Conservation (phyloP, 768 basidiomycete species). For the Mycena albidolilacea region DNA sequence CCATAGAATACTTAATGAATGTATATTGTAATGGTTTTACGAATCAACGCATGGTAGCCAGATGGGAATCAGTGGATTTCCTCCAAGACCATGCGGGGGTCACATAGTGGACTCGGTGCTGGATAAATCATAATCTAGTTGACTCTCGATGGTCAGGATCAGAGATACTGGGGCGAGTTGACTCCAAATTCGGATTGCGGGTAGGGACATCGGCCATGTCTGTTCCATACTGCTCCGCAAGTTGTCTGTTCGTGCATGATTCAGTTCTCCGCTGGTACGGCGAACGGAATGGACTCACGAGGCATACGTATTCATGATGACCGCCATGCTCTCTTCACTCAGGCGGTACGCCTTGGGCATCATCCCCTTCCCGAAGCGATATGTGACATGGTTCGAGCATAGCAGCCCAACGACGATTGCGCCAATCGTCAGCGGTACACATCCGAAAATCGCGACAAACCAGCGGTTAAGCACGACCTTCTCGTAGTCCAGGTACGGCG, state of each 20-base stretch:
- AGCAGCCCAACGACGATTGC: slow-evolving; percentile 68
- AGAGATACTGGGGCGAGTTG: not conserved
- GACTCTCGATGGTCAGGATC: not conserved
- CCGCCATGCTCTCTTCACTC: slow-evolving; percentile 69
- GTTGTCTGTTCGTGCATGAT: slow-evolving; percentile 56
- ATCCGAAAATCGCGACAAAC: slow-evolving; percentile 67
- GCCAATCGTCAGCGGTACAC: slow-evolving; percentile 71
- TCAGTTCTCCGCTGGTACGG: not conserved
- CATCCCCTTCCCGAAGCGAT: slow-evolving; percentile 80
- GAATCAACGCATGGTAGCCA: too few relatives aligned
- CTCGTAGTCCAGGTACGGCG: slow-evolving; percentile 65
- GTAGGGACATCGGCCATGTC: slow-evolving; percentile 55
- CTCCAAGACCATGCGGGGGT: too few relatives aligned
- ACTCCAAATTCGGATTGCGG: slow-evolving; percentile 8
- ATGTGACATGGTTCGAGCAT: slow-evolving; percentile 79
- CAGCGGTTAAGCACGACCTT: slow-evolving; percentile 62
- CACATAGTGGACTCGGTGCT: not conserved
- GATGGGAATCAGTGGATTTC: too few relatives aligned
- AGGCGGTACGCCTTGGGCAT: slow-evolving; percentile 78
- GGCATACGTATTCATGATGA: slow-evolving; percentile 78
- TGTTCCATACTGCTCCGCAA: slow-evolving; percentile 74
- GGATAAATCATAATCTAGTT: not conserved
- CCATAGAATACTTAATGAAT: too few relatives aligned
- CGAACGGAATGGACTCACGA: slow-evolving; percentile 54
- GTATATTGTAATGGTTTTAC: too few relatives aligned